Evolutionary conservation across 2,329 filamentous ascomycete species (phyloP), one percentile per base, ranked within the genome.

Genomic region (Aspergillus pseudoviridinutans): DNA sequence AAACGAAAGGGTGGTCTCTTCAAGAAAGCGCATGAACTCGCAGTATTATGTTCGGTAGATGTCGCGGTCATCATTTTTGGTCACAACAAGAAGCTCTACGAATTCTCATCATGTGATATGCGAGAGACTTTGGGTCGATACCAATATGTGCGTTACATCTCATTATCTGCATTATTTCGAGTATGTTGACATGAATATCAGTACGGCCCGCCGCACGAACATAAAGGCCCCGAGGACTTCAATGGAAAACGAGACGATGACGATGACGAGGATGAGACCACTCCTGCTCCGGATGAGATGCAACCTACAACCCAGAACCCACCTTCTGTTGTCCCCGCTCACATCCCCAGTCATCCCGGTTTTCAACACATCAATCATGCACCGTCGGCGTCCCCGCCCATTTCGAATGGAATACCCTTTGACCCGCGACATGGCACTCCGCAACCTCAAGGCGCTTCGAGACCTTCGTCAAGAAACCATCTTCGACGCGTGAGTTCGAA

Each of bases 21-120:
- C 84, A 99, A 99, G 82, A 99, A 99, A 85, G 94, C 94, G 54
- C 92, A 99, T 76, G 94, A 99, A 83, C 84, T 99, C 53, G 96
- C 93, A 54, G 94, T 99, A 50, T 88, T 99, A 62, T 99, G 94
- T 76, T 97, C 92, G 42, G 94, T 99, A 73, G 94, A 99, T 75
- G 94, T 99, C 66, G 94, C 94, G 44, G 94, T 99, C 70, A 94
- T 99, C 75, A 97, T 99, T 70, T 97, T 97, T 72, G 93, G 93
- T 63, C 92, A 91, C 78, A 99, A 99, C 78, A 99, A 97, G 83
- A 97, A 97, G 79, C 84, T 99, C 27, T 97, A 97, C 77, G 92
- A 99, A 76, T 99, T 96, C 75, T 97, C 92, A 12, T 97, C 93
- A 20, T 82, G 86, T 66, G 91, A 97, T 74, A 96, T 99, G 84